Conservation (phyloP, 2,329 filamentous ascomycete genomes). For the Penicillium sp. region DNA sequence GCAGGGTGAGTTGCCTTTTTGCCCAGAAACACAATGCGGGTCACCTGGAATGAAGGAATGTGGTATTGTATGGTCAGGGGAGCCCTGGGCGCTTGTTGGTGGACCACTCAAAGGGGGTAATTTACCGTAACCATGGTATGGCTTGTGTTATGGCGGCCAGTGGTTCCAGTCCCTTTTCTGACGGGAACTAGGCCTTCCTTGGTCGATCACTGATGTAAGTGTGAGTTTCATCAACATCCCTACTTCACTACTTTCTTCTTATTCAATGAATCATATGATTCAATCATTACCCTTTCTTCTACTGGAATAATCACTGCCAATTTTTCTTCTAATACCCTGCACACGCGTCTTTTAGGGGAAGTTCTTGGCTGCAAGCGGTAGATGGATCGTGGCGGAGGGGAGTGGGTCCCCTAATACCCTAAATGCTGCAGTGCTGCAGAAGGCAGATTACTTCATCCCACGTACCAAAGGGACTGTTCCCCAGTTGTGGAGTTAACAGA, state of each 20-base stretch:
- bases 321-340: not conserved
- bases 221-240: not conserved
- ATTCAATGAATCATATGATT: not conserved
- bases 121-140: not conserved
- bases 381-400: constrained; percentile 11
- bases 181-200: not conserved
- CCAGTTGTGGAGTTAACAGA: constrained; percentile 1
- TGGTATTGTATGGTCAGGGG: not conserved
- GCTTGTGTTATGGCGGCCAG: not conserved
- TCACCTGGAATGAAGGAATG: constrained; percentile 8
- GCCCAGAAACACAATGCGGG: constrained; percentile 2
- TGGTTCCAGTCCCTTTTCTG: not conserved
- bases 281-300: not conserved
- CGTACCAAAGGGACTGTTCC: constrained; percentile 15
- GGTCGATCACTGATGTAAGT: not conserved
- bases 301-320: not conserved
- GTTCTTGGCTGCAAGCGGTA: constrained; percentile 16
- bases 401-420: not conserved
- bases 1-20: not conserved
- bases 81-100: not conserved
- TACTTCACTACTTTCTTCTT: not conserved
- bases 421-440: constrained; percentile 1
- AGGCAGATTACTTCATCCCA: constrained; percentile 3
- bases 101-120: not conserved
- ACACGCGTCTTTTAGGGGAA: constrained; percentile 4